Evolutionary conservation across 805 yeast species (phyloP), one percentile per base, ranked within the genome.

Genomic region (Candida palmyrensis): DNA sequence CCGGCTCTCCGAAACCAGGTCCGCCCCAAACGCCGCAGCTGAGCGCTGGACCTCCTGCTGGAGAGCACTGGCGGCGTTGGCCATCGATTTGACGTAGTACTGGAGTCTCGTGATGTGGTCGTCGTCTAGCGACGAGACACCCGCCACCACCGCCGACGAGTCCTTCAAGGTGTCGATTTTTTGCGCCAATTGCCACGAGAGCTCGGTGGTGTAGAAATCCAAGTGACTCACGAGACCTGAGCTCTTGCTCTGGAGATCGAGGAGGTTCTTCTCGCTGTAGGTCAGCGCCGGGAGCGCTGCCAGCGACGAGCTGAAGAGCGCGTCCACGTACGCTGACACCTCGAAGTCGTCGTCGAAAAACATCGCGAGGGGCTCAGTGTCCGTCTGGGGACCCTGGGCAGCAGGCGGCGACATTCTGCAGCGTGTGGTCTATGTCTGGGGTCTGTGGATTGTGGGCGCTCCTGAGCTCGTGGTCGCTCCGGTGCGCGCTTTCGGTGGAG

Each of bases 281-380:
- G 45, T 31, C 12, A 58, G 44, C 25, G 18, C 30, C 8, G 30
- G 40, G 8, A n/a, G 18, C 44, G 25, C n/a, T 11, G 40, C 43
- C 6, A 65, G 40, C 3, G 69, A 59, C 13, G 68, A 55, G 29
- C 72, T 61, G 39, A 77, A 68, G 11, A 82, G 55, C 2, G 82
- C 78, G 49, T 82, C 85, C 13, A 82, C 68, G 45, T 73, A 82
- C 25, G 74, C 75, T 35, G 75, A 72, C 1, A 87, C 82, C 12
- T 71, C 75, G 48, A 81, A 82, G 17, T 72, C 75, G 14, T 70
- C 73, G 41, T 81, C 85, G 40, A 79, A 77, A 59, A 82, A 82
- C 77, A 82, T 80, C 9, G 75, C 57, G 3, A 81, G 53, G 1
- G 79, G 65, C 11, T 74, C 73, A 34, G 48, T 7, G 23, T 18